Evolutionary conservation across 345 rosid species (phyloP), one percentile per base, ranked within the genome.

Genomic region (Populus simonii): DNA sequence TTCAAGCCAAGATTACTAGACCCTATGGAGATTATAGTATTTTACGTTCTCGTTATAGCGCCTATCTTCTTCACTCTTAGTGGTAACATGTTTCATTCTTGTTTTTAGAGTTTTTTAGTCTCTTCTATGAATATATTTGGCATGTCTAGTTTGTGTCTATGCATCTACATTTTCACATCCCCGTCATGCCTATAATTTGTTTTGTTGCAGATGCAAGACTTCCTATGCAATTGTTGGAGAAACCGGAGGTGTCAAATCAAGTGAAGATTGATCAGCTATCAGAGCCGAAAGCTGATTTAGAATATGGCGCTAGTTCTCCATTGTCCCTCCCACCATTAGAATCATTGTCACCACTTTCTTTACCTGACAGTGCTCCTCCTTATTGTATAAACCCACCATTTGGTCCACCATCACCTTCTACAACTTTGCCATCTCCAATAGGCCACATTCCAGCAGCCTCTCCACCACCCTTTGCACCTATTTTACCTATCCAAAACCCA

Each of bases 161-260:
- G 8, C 36, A 51, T 16, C 20, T 18, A 1, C 61, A 47, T 47
- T 47, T 47, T 47, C 51, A 47, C 16, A 47, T 39, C 10, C 10
- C 43, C 9, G 7, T 8, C 43, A 39, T 39, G 43, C 43, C 10
- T 8, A 1, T 39, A 39, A 39, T 39, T 7, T 29, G 36, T 27
- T n/a, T 27, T 7, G 25, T 20, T 70, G 79, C 70, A 86, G 89
- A 86, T 41, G 87, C 82, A 65, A 84, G 84, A 51, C 3, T 29
- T n/a, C 13, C 43, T 65, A 76, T 68, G 35, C 75, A 49, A 35
- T 11, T 33, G 29, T 18, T 61, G 36, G 55, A 66, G 1, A 41
- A 66, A 2, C 69, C 69, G 1, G 33, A 74, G 25, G 51, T 25
- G 57, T 63, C 70, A 36, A 23, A 62, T 66, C 67, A 55, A 9